Conservation (phyloP, 768 basidiomycete species). For the Amanita exitialis region DNA sequence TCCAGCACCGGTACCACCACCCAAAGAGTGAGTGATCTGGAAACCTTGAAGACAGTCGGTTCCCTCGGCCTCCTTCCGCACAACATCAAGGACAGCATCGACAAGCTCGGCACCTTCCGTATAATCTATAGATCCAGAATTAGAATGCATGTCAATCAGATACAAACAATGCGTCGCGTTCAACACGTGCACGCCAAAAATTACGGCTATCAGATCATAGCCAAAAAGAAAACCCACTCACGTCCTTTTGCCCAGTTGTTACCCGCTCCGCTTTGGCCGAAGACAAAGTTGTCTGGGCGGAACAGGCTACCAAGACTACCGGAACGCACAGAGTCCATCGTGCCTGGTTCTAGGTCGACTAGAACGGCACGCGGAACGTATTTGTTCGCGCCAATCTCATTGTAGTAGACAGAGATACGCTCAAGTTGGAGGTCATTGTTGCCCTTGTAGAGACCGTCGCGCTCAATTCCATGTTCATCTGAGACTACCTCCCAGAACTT, state of each 20-base stretch:
- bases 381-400: conserved; percentile 90
- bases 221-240: conserved; percentile 33
- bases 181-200: conserved; percentile 7
- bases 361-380: conserved; percentile 98
- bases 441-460: conserved; percentile 90
- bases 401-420: conserved; percentile 97
- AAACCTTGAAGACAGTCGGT: conserved; percentile 98
- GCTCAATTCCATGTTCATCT: conserved; percentile 95
- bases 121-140: conserved; percentile 44
- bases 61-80: conserved; percentile 97
- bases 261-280: conserved; percentile 95
- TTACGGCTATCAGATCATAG: conserved; percentile 3
- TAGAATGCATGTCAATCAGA: conserved; percentile 4
- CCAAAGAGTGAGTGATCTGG: conserved; percentile 98
- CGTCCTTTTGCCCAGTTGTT: conserved; percentile 99
- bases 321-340: conserved; percentile 88
- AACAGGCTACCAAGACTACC: conserved; percentile 87
- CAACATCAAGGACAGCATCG: conserved; percentile 95
- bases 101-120: conserved; percentile 98
- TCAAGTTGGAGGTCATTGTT: conserved; percentile 93
- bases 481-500: conserved; percentile 98
- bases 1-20: conserved; percentile 99
- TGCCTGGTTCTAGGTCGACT: conserved; percentile 96
- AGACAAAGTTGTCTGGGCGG: conserved; percentile 98
- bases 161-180: conserved; percentile 14